Evolutionary conservation across 2,329 filamentous ascomycete genomes (phyloP), one percentile per base, ranked within the genome.

Genomic region (Monosporascus sp.): DNA sequence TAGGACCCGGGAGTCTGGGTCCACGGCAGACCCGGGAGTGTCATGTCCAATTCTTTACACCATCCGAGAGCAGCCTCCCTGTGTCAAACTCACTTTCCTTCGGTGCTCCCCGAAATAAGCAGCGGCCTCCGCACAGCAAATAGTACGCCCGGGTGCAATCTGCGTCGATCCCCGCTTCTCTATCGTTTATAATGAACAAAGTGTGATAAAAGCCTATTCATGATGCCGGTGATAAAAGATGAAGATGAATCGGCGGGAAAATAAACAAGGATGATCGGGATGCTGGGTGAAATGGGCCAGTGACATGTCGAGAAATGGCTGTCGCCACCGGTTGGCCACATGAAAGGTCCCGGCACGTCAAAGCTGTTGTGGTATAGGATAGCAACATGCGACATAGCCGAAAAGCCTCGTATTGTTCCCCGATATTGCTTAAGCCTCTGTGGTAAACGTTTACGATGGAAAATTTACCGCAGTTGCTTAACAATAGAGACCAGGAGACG

Each of bases 401-500:
- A 24, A 27, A 46, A 46, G 42, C 24, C 22, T 46, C 42, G 42
- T 46, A 17, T 46, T 18, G 42, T 27, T 46, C 7, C 20, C 24
- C 22, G 42, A n/a, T 24, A 44, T 46, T 14, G 22, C 3, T 3
- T 8, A 24, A 15, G 22, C 5, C 24, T 4, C 3, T 22, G 25
- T 27, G 14, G 24, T 20, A 44, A 11, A 14, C 22, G 24, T 14
- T 14, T 14, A 17, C n/a, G 27, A 14, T 34, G 42, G 24, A 31
- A 7, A 17, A 11, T n/a, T n/a, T n/a, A 46, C 24, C 25, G 42
- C 8, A 46, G 22, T 22, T 27, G 42, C 68, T 82, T 83, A 44
- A 74, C 69, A 34, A 84, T 72, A 53, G 72, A 79, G 49, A 83
- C 76, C 41, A 83, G 69, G 48, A 84, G 64, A 58, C 77, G 74